Base-by-base conservation (phyloP, 2,329 filamentous ascomycete genomes). In the Pestalotiopsis sp. region DNA sequence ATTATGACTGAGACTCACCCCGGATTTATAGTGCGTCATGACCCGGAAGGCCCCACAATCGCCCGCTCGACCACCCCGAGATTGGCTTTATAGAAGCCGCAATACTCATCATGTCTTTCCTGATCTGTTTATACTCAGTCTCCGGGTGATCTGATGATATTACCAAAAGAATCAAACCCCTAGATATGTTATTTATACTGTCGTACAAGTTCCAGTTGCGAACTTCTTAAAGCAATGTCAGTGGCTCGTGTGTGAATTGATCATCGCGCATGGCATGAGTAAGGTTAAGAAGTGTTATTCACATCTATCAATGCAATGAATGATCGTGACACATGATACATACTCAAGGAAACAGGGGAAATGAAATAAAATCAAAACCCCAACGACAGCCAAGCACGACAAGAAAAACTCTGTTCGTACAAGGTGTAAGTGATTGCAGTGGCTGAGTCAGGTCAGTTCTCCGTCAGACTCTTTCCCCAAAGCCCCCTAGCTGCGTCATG, bases 401-500 rank as follows among this genome's bases (percentile, higher is more conserved):
- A 9, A 9, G 45, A n/a, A 52, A 52, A n/a, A n/a, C 7, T 20
- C 17, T 45, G 41, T 45, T 9, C 45, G 9, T 36, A 20, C 45
- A 52, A 9, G 45, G 9, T 20, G 17, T n/a, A 17, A n/a, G n/a
- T 52, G 17, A 14, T 23, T 52, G 45, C 45, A 52, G 45, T 52
- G 45, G 45, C 45, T 52, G 45, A 52, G 9, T 52, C 45, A 52
- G 11, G 45, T n/a, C 1, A 9, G 9, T 36, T 36, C 31, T 36
- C 31, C 7, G 31, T 7, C 7, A 36, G 7, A 36, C 31, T 36
- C 31, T 36, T 36, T 7, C 31, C 31, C 14, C 17, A 20, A n/a
- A n/a, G 11, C 17, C 45, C 45, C 14, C 45, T 52, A 11, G 27
- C 27, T 68, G 62, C 68, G 68, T 69, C 68, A 69, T 68, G 13